Base-by-base conservation (phyloP, 1,284 basidiomycete species). In the Lignosus rhinocerotis region DNA sequence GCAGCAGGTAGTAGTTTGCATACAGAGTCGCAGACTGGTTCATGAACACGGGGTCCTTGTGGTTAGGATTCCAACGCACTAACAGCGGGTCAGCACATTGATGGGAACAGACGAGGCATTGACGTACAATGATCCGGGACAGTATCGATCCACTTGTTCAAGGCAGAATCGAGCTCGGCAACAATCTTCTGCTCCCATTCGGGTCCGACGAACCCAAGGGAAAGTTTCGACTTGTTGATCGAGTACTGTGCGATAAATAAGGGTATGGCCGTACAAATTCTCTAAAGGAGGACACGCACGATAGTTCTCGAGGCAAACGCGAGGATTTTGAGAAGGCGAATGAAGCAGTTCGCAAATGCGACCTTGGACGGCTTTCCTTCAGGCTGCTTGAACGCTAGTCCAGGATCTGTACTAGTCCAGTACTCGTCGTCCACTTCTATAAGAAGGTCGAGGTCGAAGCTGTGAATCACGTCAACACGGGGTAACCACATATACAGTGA, bases 371-470 rank as follows among this genome's bases (percentile, higher is more conserved):
- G 77, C 57, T 73, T 75, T 1, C 74, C 76, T 0, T 73, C 63
- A 0, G 86, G 86, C 61, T 80, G 79, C 56, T 73, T 70, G 65
- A 80, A 80, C 0, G 71, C 72, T n/a, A 72, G 63, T 1, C 77
- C 71, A 8, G 75, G 76, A 45, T 80, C 74, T 0, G 75, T 70
- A 51, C 71, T 66, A 31, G 70, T 75, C 85, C 85, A 87, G 59
- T 82, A 86, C 61, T 87, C 85, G 67, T 90, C 88, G 52, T 87
- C 84, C 31, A 85, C 81, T 34, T 81, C 80, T 2, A 80, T 67
- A 0, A 86, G 84, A 17, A 82, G 75, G 36, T 84, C 83, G 5
- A 84, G 75, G 62, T 89, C 87, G 62, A 86, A 82, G 63, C 81
- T 82, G 48, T 1, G 41, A 32, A 1, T 25, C 12, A 38, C 33